A percentile compares a stretch with the other conserved stretches of the same genome.
phyloP scores from a whole-genome alignment of 2,329 filamentous ascomycete genomes.

The Colletotrichum euphorbiae region DNA sequence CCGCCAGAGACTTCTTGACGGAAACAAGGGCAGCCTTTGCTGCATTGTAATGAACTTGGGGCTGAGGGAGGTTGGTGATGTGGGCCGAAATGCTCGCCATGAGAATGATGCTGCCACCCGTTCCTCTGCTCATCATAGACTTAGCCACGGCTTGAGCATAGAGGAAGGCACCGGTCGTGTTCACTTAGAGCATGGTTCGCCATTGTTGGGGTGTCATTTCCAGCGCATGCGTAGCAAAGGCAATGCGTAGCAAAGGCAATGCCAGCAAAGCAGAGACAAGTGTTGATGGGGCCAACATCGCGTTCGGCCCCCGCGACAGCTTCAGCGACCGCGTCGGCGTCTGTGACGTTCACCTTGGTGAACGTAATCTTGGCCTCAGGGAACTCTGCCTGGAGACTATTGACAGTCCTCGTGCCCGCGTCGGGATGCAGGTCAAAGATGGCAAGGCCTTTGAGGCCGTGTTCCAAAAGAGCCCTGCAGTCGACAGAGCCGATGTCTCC shows the following conservation, averaged over 20 bases:
- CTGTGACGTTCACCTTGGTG: not conserved
- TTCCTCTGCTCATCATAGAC: not conserved
- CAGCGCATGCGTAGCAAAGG: too few relatives aligned
- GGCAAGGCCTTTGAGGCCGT: conserved; percentile 47
- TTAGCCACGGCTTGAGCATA: not conserved
- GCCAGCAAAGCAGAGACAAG: conserved; percentile 1
- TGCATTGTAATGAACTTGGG: conserved; percentile 6
- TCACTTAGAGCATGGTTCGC: not conserved
- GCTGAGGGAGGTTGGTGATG: not conserved
- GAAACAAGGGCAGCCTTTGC: not conserved
- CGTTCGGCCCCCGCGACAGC: not conserved
- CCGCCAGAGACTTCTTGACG: not conserved
- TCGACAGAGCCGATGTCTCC: conserved; percentile 47
- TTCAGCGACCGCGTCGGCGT: not conserved
- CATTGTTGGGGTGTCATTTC: not conserved
- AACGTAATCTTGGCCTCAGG: not conserved
- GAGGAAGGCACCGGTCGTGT: not conserved
- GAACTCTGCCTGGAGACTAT: not conserved
- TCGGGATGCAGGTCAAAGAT: conserved; percentile 45
- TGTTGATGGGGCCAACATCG: not conserved
- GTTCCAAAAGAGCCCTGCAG: conserved; percentile 47
- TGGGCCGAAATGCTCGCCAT: conserved; percentile 5
- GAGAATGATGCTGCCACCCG: not conserved
- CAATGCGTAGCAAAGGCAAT: not conserved
- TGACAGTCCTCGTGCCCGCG: conserved; percentile 54